A percentile compares a stretch with the other conserved stretches of the same genome.
These are phyloP conservation scores for Neonectria hederae DNA, from an alignment of 2,329 filamentous ascomycete species.

Conservation along the genomic window DNA sequence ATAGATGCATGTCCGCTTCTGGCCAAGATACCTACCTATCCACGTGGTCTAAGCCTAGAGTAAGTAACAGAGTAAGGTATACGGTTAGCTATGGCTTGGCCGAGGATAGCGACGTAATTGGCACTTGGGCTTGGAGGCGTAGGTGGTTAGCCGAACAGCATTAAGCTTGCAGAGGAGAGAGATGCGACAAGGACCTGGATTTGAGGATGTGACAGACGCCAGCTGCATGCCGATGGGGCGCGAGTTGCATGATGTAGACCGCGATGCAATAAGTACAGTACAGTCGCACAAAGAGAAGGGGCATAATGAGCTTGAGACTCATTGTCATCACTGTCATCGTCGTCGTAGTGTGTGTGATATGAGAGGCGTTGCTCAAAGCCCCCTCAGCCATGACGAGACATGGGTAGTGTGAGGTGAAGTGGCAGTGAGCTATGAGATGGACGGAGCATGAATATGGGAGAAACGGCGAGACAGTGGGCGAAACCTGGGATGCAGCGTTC, in stretches of 20 bases:
- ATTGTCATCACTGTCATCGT: background rate
- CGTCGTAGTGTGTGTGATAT: background rate
- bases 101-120: background rate
- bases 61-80: background rate
- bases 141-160: background rate
- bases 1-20: background rate
- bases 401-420: conserved; percentile 1
- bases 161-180: background rate
- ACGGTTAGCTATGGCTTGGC: background rate
- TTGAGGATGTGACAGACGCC: background rate
- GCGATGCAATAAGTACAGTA: background rate
- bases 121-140: background rate
- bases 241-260: conserved; percentile 1
- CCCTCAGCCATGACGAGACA: background rate
- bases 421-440: background rate
- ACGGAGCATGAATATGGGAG: conserved; percentile 16
- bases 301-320: no score
- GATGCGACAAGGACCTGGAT: background rate
- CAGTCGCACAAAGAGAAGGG: background rate
- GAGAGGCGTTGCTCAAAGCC: background rate
- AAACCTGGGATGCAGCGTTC: background rate
- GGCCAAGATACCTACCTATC: background rate
- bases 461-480: conserved; percentile 17
- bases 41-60: background rate
- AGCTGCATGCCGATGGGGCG: background rate